A percentile compares a stretch with the other conserved stretches of the same genome.
Evolutionary conservation across 2,329 filamentous ascomycete species (phyloP).

Genomic region (Penicillium sp.): DNA sequence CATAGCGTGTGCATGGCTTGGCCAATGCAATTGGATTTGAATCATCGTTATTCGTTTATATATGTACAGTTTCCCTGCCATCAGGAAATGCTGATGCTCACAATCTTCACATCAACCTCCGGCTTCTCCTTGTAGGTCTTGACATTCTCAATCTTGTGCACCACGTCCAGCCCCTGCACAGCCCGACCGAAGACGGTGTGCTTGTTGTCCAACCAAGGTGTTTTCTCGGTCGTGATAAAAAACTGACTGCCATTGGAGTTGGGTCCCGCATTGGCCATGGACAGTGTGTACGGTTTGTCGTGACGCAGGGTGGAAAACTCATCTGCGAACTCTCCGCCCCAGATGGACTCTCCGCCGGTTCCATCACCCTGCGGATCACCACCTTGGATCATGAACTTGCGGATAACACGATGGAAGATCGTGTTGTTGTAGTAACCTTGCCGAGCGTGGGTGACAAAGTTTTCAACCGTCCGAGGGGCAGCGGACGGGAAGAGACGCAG

Average conservation of each 20-base stretch:
- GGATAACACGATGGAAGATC: conserved; percentile 95
- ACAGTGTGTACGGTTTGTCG: conserved; percentile 93
- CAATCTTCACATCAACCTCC: conserved; percentile 94
- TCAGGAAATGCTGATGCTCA: conserved; percentile 65
- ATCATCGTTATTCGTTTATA: background rate
- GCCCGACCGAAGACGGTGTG: conserved; percentile 95
- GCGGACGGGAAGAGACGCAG: conserved; percentile 90
- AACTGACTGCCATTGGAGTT: conserved; percentile 97
- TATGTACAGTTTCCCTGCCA: background rate
- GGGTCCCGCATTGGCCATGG: conserved; percentile 96
- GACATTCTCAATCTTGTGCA: conserved; percentile 92
- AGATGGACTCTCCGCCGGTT: conserved; percentile 87
- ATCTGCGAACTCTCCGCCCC: conserved; percentile 89
- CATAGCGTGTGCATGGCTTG: background rate
- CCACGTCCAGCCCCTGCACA: conserved; percentile 86
- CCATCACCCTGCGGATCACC: conserved; percentile 87
- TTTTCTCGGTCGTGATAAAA: conserved; percentile 97
- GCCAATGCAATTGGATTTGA: background rate
- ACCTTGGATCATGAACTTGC: conserved; percentile 94
- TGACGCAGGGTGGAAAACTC: conserved; percentile 90
- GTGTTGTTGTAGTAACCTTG: conserved; percentile 96
- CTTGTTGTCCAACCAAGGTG: conserved; percentile 93
- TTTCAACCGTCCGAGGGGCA: conserved; percentile 92
- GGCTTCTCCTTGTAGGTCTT: conserved; percentile 90
- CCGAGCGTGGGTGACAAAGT: conserved; percentile 89